These are phyloP conservation scores for Solanum clarkiae DNA, from an alignment of 257 asterid species.

Conservation along the genomic window DNA sequence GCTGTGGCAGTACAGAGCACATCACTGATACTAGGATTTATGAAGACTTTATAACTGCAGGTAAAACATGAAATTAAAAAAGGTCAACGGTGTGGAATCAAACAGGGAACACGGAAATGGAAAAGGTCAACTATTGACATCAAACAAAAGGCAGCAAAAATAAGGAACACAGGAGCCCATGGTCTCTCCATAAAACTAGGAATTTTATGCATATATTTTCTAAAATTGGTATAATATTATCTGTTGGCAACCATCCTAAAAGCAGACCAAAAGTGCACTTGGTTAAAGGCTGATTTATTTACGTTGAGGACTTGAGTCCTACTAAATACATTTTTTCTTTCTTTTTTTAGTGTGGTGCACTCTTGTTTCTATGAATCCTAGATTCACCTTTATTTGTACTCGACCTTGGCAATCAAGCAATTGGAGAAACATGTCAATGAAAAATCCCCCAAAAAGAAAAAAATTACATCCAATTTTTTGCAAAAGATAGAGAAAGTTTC, in stretches of 20 bases:
- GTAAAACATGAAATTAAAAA: neutral
- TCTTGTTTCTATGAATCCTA: no score
- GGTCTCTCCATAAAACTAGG: no score
- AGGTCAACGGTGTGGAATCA: neutral
- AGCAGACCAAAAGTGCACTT: no score
- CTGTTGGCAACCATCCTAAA: no score
- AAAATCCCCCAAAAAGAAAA: neutral
- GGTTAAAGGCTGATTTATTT: no score
- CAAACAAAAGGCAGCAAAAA: neutral
- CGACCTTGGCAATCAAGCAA: neutral
- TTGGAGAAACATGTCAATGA: neutral
- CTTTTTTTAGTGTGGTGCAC: no score
- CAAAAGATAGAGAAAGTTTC: neutral
- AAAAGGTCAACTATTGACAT: neutral
- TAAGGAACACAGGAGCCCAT: no score
- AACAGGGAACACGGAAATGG: neutral
- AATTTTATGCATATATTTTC: no score
- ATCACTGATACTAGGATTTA: conserved; percentile 94
- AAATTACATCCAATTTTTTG: neutral
- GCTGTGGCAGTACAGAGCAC: conserved; percentile 99
- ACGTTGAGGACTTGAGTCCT: no score
- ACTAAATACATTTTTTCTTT: no score
- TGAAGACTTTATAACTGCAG: conserved; percentile 88
- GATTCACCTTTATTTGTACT: neutral
- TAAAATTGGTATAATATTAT: no score